Conservation (phyloP, 1,284 basidiomycete genomes). For the Rhodofomes roseus region DNA sequence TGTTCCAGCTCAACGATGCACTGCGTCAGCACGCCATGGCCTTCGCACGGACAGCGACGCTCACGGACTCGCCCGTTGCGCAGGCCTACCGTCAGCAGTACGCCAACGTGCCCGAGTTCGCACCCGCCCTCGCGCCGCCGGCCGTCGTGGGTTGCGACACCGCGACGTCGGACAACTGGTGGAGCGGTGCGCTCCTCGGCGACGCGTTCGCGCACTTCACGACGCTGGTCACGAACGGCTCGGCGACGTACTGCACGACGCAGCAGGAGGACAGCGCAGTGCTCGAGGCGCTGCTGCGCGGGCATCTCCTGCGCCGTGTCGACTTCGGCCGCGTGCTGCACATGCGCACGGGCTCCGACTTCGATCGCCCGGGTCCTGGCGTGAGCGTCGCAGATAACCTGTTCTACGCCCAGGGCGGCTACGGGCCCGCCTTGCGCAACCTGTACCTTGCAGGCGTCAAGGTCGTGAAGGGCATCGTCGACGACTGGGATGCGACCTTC, state of each 20-base stretch:
- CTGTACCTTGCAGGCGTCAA: constrained; percentile 27
- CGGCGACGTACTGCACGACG: constrained; percentile 38
- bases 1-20: constrained; percentile 46
- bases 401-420: constrained; percentile 18
- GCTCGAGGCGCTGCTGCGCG: constrained; percentile 41
- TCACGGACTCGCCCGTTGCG: constrained; percentile 35
- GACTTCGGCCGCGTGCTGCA: constrained; percentile 44
- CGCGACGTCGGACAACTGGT: constrained; percentile 42
- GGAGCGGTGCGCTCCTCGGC: constrained; percentile 35
- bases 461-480: constrained; percentile 28
- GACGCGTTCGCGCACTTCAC: constrained; percentile 41
- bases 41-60: constrained; percentile 29
- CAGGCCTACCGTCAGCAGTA: constrained; percentile 33
- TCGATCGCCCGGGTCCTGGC: constrained; percentile 37
- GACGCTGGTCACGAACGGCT: constrained; percentile 34
- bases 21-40: constrained; percentile 31
- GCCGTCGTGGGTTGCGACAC: constrained; percentile 34
- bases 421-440: constrained; percentile 23
- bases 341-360: constrained; percentile 43
- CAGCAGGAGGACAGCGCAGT: constrained; percentile 49
- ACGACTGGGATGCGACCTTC: constrained; percentile 25
- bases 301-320: constrained; percentile 32
- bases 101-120: constrained; percentile 19
- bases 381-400: constrained; percentile 21
- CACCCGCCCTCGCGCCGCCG: constrained; percentile 30